A percentile compares a stretch with the other conserved stretches of the same genome.
phyloP scores from a whole-genome alignment of 352 stramenopile genomes.

The Thalassiosira sp. region DNA sequence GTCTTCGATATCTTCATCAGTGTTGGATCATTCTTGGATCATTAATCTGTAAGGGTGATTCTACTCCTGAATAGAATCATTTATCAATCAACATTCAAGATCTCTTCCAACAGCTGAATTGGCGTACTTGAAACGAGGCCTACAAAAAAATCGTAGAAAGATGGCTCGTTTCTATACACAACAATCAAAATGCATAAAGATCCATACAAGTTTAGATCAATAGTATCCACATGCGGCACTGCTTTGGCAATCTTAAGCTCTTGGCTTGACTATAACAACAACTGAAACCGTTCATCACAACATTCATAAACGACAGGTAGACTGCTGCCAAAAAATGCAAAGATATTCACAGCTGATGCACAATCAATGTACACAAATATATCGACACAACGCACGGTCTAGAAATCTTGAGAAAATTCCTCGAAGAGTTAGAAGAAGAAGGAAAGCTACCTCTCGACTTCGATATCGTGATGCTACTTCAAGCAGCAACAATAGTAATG shows the following conservation, averaged over 20 bases:
- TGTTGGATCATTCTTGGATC: no score
- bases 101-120: no score
- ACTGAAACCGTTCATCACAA: no score
- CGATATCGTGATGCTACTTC: not conserved
- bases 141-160: no score
- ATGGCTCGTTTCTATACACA: no score
- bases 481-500: conserved; percentile 20
- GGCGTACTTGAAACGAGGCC: no score
- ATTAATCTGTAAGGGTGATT: no score
- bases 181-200: not conserved
- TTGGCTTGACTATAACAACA: no score
- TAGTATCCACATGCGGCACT: not conserved
- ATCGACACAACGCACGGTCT: conserved; percentile 2
- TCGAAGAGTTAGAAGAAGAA: conserved; percentile 1
- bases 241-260: not conserved
- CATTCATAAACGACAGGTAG: not conserved
- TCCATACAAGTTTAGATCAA: not conserved
- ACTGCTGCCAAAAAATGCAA: conserved; percentile 9
- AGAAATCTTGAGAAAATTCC: not conserved
- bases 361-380: conserved; percentile 35
- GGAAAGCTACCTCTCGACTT: not conserved
- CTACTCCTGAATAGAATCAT: no score
- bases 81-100: no score
- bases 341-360: conserved; percentile 21
- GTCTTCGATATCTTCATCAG: no score